Evolutionary conservation across 75 land plant species (phyloP).

Genomic region (Isoetes taiwanensis): DNA sequence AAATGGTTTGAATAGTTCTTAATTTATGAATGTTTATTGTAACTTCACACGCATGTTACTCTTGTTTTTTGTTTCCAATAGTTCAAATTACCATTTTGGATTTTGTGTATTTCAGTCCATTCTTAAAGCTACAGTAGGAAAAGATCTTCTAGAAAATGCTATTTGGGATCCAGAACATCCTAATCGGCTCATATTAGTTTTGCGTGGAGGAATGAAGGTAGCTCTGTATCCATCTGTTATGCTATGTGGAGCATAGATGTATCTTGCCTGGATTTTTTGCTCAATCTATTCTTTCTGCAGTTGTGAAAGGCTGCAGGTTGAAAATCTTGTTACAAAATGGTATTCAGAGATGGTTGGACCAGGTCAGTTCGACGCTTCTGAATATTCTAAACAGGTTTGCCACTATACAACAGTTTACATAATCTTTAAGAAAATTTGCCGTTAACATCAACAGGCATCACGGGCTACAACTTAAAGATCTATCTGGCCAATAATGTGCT

Average conservation of each 20-base stretch:
- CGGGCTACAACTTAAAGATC: no score
- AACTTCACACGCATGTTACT: neutral
- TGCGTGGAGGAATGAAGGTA: slow-evolving; percentile 27
- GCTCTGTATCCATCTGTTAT: neutral
- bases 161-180: slow-evolving; percentile 24
- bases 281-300: no score
- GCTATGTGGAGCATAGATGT: neutral
- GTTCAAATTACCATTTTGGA: neutral
- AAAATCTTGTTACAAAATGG: slow-evolving; percentile 31
- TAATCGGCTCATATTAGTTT: slow-evolving; percentile 17
- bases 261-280: neutral
- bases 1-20: no score
- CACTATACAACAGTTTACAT: no score
- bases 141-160: slow-evolving; percentile 11
- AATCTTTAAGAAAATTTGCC: no score
- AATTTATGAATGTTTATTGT: neutral
- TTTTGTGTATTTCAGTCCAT: slow-evolving; percentile 14
- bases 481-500: no score
- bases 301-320: no score
- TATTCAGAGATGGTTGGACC: slow-evolving; percentile 17
- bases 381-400: slow-evolving; percentile 30
- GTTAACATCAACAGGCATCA: no score
- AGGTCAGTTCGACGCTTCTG: slow-evolving; percentile 32
- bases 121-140: slow-evolving; percentile 29
- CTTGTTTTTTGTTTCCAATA: neutral